These are phyloP conservation scores for Hanseniaspora uvarum DNA, from an alignment of 1,139 yeast genomes.

Conservation along the genomic window DNA sequence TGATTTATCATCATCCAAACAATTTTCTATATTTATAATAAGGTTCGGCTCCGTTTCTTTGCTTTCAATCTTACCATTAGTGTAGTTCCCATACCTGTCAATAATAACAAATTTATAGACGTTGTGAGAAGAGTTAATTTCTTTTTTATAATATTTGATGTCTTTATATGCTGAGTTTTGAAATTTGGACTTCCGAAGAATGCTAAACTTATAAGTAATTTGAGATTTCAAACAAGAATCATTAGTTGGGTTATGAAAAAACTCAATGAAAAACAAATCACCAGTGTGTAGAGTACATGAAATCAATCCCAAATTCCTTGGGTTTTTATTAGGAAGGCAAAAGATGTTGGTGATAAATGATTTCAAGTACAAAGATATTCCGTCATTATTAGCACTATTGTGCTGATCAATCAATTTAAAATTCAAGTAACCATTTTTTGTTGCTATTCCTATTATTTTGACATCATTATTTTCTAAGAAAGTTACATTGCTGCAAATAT, in stretches of 20 bases:
- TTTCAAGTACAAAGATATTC: conserved; percentile 8
- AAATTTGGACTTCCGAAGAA: conserved; percentile 8
- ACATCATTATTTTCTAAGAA: neutral
- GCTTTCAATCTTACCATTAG: conserved; percentile 3
- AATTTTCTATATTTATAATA: neutral
- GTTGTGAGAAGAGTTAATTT: neutral
- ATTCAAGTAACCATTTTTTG: conserved; percentile 12
- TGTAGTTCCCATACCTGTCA: conserved; percentile 16
- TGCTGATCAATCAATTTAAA: conserved; percentile 7
- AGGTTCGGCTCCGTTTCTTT: neutral
- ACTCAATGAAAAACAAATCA: conserved; percentile 11
- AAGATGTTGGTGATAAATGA: neutral
- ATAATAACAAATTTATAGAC: conserved; percentile 1
- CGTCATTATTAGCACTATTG: neutral
- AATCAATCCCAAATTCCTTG: neutral
- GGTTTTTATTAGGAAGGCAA: neutral
- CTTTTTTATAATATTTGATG: neutral
- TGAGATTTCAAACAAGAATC: neutral
- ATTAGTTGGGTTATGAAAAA: neutral
- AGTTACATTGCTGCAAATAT: neutral
- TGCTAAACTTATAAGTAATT: conserved; percentile 1
- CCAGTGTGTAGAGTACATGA: conserved; percentile 5
- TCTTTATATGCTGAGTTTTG: conserved; percentile 9
- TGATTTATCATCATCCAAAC: neutral
- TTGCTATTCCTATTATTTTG: conserved; percentile 1